A percentile compares a stretch with the other conserved stretches of the same genome.
Evolutionary conservation across 2,329 filamentous ascomycete genomes (phyloP).

Genomic region (Pyrenochaeta sp.): DNA sequence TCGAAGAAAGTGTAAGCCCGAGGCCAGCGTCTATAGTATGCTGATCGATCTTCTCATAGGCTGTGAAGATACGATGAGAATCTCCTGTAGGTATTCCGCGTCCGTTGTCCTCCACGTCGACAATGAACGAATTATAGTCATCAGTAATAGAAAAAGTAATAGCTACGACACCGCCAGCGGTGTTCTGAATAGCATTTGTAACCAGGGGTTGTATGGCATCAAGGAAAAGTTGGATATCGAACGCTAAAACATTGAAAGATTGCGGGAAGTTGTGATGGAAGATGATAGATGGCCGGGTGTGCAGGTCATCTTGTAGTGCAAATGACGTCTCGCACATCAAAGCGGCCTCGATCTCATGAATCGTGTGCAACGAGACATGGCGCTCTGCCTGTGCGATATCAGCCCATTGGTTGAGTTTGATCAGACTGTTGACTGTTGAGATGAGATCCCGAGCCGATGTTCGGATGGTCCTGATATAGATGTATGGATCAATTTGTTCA

Average conservation of each 20-base stretch:
- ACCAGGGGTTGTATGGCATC: constrained; percentile 54
- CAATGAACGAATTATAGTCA: constrained; percentile 39
- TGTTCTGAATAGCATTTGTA: constrained; percentile 54
- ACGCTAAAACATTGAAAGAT: constrained; percentile 40
- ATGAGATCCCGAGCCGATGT: constrained; percentile 54
- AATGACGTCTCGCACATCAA: constrained; percentile 39
- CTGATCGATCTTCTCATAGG: constrained; percentile 53
- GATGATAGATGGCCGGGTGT: constrained; percentile 38
- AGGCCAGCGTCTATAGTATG: constrained; percentile 53
- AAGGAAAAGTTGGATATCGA: constrained; percentile 51
- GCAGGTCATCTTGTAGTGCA: constrained; percentile 38
- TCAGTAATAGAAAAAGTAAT: constrained; percentile 41
- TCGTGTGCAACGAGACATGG: constrained; percentile 32
- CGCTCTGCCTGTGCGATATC: constrained; percentile 35
- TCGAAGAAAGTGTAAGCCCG: constrained; percentile 53
- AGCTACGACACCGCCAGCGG: constrained; percentile 46
- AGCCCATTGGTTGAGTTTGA: constrained; percentile 53
- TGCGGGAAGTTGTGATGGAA: constrained; percentile 41
- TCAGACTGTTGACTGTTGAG: constrained; percentile 55
- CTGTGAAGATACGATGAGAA: constrained; percentile 51
- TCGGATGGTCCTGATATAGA: constrained; percentile 48
- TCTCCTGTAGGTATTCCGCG: constrained; percentile 48
- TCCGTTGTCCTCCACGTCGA: constrained; percentile 56
- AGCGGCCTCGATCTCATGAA: constrained; percentile 42
- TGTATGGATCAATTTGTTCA: constrained; percentile 26